Base-by-base conservation (phyloP, 2,329 filamentous ascomycete species). In the Trichoderma citrinoviride region DNA sequence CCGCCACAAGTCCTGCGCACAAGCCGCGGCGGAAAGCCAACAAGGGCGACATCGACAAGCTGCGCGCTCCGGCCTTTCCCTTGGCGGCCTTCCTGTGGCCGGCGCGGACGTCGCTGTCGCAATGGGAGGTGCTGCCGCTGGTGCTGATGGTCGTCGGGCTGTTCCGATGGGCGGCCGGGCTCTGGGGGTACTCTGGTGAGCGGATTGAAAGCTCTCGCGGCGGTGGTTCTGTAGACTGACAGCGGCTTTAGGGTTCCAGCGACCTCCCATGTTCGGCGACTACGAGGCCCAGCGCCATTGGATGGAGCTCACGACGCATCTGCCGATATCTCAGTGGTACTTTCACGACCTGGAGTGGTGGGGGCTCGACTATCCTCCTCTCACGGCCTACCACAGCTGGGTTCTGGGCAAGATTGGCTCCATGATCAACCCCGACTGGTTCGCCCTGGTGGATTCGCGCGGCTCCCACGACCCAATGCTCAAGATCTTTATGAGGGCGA, bases 381-480 rank as follows among this genome's bases (percentile, higher is more conserved):
- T 99, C 78, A 99, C 95, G 61, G 96, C 95, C 58, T 99, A 99
- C 79, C 95, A 99, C 78, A 97, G 93, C 81, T 98, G 93, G 94
- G 74, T 95, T n/a, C 80, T 96, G 67, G 95, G 95, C 68, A 90
- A 90, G 77, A 85, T 97, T 81, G 95, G 95, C 57, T 83, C 87
- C 60, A 76, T 88, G 43, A 90, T 98, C 75, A 83, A 96, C 68
- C 88, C 91, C 1, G 78, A 86, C 8, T 99, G 95, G 95, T 99
- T 98, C 75, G 88, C 88, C 12, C 85, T 99, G 15, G 86, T 91
- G 74, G 83, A 85, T 4, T 98, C 94, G 15, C 90, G 94, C 63
- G 93, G 92, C 55, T 83, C 88, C 41, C 91, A 97, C 69, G 89
- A 94, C 68, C 84, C 87, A 3, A 83, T 82, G 1, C 82, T 99